phyloP scores from a whole-genome alignment of 352 stramenopile genomes.

The Phytophthora idaei region DNA sequence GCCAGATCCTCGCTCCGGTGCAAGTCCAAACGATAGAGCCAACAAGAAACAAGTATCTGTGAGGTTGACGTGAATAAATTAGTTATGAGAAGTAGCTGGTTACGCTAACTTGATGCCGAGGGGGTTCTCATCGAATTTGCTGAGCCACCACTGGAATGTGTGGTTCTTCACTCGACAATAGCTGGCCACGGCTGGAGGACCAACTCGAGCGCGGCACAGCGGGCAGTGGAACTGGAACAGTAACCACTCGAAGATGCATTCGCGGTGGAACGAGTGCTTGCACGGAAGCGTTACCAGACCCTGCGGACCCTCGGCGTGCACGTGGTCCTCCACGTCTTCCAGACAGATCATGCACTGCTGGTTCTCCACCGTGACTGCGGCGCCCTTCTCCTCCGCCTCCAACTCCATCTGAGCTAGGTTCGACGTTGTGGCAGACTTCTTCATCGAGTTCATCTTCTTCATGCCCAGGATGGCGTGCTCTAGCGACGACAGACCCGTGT shows the following conservation, averaged over 20 bases:
- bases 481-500: conserved; percentile 33
- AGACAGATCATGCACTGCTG: conserved; percentile 50
- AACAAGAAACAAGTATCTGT: too few species aligned
- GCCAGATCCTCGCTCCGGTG: too few species aligned
- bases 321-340: conserved; percentile 35
- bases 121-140: conserved; percentile 23
- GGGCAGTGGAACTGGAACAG: conserved; percentile 72
- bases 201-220: conserved; percentile 54
- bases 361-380: conserved; percentile 32
- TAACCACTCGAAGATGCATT: conserved; percentile 81
- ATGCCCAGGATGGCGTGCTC: conserved; percentile 28
- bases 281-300: conserved; percentile 59
- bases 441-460: conserved; percentile 35
- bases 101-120: conserved; percentile 5
- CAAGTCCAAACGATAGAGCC: too few species aligned
- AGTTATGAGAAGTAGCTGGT: conserved; percentile 8
- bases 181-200: conserved; percentile 38
- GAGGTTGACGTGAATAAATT: conserved; percentile 15
- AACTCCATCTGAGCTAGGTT: conserved; percentile 37
- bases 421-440: conserved; percentile 35
- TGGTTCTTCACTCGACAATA: conserved; percentile 24
- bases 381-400: conserved; percentile 33
- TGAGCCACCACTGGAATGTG: conserved; percentile 28
- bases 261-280: conserved; percentile 74
- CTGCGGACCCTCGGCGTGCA: conserved; percentile 27